Base-by-base conservation (phyloP, 257 asterid genomes). In the Misopates orontium region DNA sequence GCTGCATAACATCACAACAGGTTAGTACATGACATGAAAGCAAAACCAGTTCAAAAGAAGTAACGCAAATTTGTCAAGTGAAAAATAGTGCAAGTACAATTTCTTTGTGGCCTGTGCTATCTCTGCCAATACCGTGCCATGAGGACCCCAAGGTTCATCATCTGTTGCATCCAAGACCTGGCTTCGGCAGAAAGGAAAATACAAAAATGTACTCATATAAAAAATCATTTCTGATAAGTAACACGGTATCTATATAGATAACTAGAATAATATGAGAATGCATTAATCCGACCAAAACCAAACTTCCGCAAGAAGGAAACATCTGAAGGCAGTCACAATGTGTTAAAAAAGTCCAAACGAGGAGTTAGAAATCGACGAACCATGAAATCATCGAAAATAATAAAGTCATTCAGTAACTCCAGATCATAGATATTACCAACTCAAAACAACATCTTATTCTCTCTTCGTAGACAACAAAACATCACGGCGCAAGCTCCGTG, bases 71-170 rank as follows among this genome's bases (percentile, higher is more conserved):
- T 31, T 55, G 32, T 24, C 64, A 58, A 44, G 62, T 39, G 50
- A 68, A 60, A 56, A 40, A 50, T 39, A 23, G 25, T 57, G 69
- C 67, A 48, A 28, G 60, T 88, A 91, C 98, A 86, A 86, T 88
- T 88, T 88, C 72, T 86, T 91, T 36, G 98, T 91, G 23, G 96
- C 96, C 74, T 75, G 88, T 61, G 98, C 95, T 58, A 91, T 88
- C 84, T 91, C 98, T 66, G 95, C 87, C 94, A 91, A 77, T 60
- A 77, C 94, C 40, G 98, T 88, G 64, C 98, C 98, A 72, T 91
- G 98, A 77, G 98, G 98, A 72, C 98, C 98, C 98, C 98, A 91
- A 53, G 96, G 96, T 74, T 91, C 98, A 42, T 91, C 95, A 60
- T 91, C 98, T 22, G 98, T 91, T 20, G 98, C 98, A 82, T 91